A percentile compares a stretch with the other conserved stretches of the same genome.
phyloP scores from a whole-genome alignment of 2,329 filamentous ascomycete species.

The Colletotrichum eleusines region DNA sequence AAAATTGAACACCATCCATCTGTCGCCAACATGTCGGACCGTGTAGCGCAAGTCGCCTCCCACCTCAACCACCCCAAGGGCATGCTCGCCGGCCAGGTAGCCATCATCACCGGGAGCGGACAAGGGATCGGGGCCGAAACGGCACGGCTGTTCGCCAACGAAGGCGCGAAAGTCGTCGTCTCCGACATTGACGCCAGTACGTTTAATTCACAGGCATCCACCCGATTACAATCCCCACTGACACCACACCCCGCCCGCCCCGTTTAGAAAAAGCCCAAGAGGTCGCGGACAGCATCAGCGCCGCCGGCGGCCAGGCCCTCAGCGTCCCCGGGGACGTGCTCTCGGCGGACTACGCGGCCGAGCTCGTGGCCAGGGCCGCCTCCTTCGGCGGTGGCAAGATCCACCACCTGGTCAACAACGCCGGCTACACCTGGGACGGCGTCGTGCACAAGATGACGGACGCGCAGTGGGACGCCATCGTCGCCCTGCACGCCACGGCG shows the following conservation, averaged over 20 bases:
- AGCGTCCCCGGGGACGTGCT: constrained; percentile 83
- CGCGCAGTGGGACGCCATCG: constrained; percentile 91
- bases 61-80: constrained; percentile 88
- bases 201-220: background rate
- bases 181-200: constrained; percentile 83
- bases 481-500: constrained; percentile 85
- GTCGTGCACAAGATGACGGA: constrained; percentile 92
- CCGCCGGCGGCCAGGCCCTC: constrained; percentile 74
- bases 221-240: background rate
- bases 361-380: constrained; percentile 79
- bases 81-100: constrained; percentile 81
- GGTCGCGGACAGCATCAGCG: constrained; percentile 78
- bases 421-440: constrained; percentile 92
- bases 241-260: constrained; percentile 30
- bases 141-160: constrained; percentile 85
- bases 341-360: constrained; percentile 75
- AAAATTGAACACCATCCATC: background rate
- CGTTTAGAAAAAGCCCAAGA: constrained; percentile 77
- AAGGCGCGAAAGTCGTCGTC: constrained; percentile 86
- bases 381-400: constrained; percentile 90
- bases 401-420: constrained; percentile 92
- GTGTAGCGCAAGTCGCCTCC: constrained; percentile 77
- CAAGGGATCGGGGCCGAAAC: constrained; percentile 91
- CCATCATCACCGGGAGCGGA: constrained; percentile 88
- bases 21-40: constrained; percentile 61